Conservation (phyloP, 2,329 filamentous ascomycete species). For the Ophiostoma tasmaniense region DNA sequence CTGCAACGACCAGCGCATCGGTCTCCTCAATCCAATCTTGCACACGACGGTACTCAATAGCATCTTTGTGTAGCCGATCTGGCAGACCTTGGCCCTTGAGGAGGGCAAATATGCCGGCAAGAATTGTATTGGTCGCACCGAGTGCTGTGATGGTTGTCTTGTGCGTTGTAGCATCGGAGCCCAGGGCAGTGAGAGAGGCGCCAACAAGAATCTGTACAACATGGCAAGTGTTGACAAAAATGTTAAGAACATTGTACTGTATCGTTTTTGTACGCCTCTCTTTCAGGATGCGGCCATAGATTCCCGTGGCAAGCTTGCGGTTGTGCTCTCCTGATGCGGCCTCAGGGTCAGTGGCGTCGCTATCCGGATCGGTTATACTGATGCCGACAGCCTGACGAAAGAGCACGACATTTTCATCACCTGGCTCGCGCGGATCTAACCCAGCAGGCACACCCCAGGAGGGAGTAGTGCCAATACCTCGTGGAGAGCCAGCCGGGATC, state of each 20-base stretch:
- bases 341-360: constrained; percentile 19
- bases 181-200: constrained; percentile 39
- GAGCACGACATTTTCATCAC: constrained; percentile 34
- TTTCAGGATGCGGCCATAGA: constrained; percentile 34
- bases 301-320: constrained; percentile 30
- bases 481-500: too few species aligned
- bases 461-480: not conserved
- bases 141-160: constrained; percentile 46
- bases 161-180: constrained; percentile 39
- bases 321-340: constrained; percentile 28
- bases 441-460: constrained; percentile 32
- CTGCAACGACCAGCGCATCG: constrained; percentile 36
- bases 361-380: constrained; percentile 24
- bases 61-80: constrained; percentile 38
- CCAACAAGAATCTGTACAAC: constrained; percentile 40
- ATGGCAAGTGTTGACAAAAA: constrained; percentile 35
- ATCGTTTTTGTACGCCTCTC: constrained; percentile 27
- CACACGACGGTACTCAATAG: constrained; percentile 37
- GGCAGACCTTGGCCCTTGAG: constrained; percentile 44
- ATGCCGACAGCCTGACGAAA: constrained; percentile 39
- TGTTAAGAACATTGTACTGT: constrained; percentile 30
- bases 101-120: constrained; percentile 53
- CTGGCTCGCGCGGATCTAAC: constrained; percentile 27
- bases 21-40: constrained; percentile 48
- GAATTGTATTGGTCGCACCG: constrained; percentile 53